A percentile compares a stretch with the other conserved stretches of the same genome.
Evolutionary conservation across 2,329 filamentous ascomycete genomes (phyloP).

Genomic region (Pseudogymnoascus sp.): DNA sequence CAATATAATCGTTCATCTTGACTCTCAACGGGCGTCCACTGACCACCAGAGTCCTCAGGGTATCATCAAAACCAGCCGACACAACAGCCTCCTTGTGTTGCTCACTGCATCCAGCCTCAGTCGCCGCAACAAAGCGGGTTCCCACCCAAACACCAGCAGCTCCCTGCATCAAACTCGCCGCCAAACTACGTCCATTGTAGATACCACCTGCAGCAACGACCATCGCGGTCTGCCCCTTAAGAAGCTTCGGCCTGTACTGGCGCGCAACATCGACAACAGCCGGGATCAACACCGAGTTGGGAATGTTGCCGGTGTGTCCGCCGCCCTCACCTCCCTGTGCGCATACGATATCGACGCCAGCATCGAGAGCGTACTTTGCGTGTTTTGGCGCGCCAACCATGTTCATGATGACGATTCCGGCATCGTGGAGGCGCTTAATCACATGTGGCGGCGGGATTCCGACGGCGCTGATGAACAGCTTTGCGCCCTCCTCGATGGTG

Average conservation of each 20-base stretch:
- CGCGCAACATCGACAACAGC: conserved; percentile 77
- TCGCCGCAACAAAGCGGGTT: conserved; percentile 79
- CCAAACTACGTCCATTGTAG: conserved; percentile 72
- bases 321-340: conserved; percentile 91
- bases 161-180: conserved; percentile 78
- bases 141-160: conserved; percentile 90
- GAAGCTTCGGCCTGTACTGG: conserved; percentile 59
- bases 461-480: conserved; percentile 79
- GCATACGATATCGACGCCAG: conserved; percentile 85
- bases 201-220: conserved; percentile 89
- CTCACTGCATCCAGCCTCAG: conserved; percentile 72
- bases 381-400: conserved; percentile 95
- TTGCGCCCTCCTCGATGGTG: conserved; percentile 74
- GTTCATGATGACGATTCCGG: conserved; percentile 85
- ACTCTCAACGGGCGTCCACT: conserved; percentile 75
- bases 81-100: conserved; percentile 82
- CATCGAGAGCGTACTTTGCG: conserved; percentile 77
- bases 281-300: conserved; percentile 79
- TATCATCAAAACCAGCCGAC: conserved; percentile 69
- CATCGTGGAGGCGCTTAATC: conserved; percentile 69
- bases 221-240: conserved; percentile 64
- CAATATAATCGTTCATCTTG: conserved; percentile 76
- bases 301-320: conserved; percentile 83
- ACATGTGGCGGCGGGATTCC: conserved; percentile 72
- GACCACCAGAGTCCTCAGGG: conserved; percentile 73